A percentile compares a stretch with the other conserved stretches of the same genome.
These are phyloP conservation scores for Scutellaria galericulata DNA, from an alignment of 257 asterid species.

Conservation along the genomic window DNA sequence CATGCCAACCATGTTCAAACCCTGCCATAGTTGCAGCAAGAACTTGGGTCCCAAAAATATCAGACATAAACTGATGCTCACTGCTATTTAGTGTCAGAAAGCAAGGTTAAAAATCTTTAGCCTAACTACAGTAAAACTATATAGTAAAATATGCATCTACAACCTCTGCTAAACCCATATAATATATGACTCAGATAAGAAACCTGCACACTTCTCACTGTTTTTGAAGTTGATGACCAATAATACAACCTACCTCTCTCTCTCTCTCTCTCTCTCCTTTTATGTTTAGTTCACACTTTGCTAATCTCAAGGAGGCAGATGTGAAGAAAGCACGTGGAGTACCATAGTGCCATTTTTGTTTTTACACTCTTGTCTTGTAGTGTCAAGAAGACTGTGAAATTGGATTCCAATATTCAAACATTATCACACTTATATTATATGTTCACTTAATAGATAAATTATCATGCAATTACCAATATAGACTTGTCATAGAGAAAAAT, in stretches of 20 bases:
- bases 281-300: constrained; percentile 35
- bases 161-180: constrained; percentile 29
- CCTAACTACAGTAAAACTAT: constrained; percentile 27
- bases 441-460: neutral
- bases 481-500: constrained; percentile 1
- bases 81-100: constrained; percentile 36
- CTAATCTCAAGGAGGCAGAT: constrained; percentile 47
- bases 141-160: constrained; percentile 34
- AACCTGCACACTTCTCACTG: constrained; percentile 42
- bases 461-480: constrained; percentile 29
- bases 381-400: constrained; percentile 38
- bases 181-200: constrained; percentile 36
- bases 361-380: constrained; percentile 52
- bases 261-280: neutral
- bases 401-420: constrained; percentile 56
- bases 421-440: neutral
- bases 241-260: constrained; percentile 25
- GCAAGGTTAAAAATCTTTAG: constrained; percentile 13
- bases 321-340: constrained; percentile 59
- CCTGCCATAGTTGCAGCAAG: constrained; percentile 34
- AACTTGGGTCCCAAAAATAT: constrained; percentile 34
- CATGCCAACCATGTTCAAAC: constrained; percentile 36
- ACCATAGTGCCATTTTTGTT: constrained; percentile 48
- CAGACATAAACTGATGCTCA: constrained; percentile 34
- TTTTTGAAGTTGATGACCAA: constrained; percentile 46